Evolutionary conservation across 169 alveolate genomes (phyloP).

Genomic region (Plasmodium falciparum): DNA sequence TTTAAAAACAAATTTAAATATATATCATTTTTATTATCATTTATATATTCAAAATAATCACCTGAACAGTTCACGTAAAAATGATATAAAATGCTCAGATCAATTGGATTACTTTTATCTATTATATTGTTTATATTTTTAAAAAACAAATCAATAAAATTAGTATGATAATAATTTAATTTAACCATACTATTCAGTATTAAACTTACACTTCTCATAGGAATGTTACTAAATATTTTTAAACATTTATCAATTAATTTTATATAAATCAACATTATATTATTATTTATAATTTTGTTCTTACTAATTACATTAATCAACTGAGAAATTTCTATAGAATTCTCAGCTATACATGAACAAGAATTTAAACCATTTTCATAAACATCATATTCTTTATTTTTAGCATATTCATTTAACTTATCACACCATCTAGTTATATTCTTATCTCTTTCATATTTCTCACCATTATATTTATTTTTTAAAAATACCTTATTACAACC

Average conservation of each 20-base stretch:
- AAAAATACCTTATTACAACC: background rate
- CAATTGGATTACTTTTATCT: constrained; percentile 40
- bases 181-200: constrained; percentile 71
- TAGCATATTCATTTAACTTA: constrained; percentile 22
- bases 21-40: background rate
- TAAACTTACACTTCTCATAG: constrained; percentile 69
- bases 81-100: constrained; percentile 46
- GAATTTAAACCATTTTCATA: constrained; percentile 41
- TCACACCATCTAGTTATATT: constrained; percentile 50
- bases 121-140: constrained; percentile 42
- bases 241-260: constrained; percentile 32
- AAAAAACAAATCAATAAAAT: constrained; percentile 44
- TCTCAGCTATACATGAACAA: constrained; percentile 35
- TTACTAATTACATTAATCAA: constrained; percentile 55
- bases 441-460: constrained; percentile 18
- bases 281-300: constrained; percentile 9
- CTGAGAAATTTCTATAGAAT: constrained; percentile 54
- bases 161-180: constrained; percentile 17
- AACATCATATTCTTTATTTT: constrained; percentile 24
- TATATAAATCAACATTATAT: constrained; percentile 12
- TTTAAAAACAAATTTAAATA: constrained; percentile 34
- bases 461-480: background rate
- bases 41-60: background rate
- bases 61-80: constrained; percentile 31
- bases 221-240: constrained; percentile 40